Evolutionary conservation across 192 early-diverging fungal genomes (phyloP), one percentile per base, ranked within the genome.

Genomic region (Coemansia sp.): DNA sequence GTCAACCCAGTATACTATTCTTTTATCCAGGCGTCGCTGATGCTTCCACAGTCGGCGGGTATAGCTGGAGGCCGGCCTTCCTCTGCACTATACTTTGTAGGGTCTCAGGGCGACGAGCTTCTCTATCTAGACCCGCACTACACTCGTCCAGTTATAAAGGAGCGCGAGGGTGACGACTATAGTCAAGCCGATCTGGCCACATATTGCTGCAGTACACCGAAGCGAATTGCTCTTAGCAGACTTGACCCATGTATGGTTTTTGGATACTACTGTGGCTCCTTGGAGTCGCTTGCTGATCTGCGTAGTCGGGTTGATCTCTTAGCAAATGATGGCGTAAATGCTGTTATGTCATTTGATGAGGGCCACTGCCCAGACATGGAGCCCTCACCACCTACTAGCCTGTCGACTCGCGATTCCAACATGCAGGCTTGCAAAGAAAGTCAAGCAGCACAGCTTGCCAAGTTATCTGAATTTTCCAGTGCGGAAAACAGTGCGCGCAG

Each of bases 51-150:
- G 31, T 92, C 88, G 57, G 84, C 93, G 6, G 96, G 96, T 11
- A 94, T 98, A 71, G 95, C 95, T 46, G 96, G 96, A 20, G 97
- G 97, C 9, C 82, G 89, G 52, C 97, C 97, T n/a, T 92, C 93
- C 8, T 97, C 97, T 2, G 96, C 95, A 0, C 76, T 93, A 53
- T 98, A 93, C 75, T 97, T 98, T 84, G 86, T 94, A 29, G 95
- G 95, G 23, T 84, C 89, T 42, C 88, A 94, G 80, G 91, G 89
- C 80, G 73, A 78, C 64, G 70, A 78, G 58, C 68, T 98, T 11
- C 82, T 96, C 5, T 98, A 96, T 68, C 83, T 95, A 46, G 97
- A 98, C 66, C 95, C 97, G 22, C 97, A 98, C 74, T 90, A 86
- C 63, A 88, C 91, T 21, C 87, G 94, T 21, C 88, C 89, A 20